Base-by-base conservation (phyloP, 78 protist genomes). In the Dictyostelium firmibasis region DNA sequence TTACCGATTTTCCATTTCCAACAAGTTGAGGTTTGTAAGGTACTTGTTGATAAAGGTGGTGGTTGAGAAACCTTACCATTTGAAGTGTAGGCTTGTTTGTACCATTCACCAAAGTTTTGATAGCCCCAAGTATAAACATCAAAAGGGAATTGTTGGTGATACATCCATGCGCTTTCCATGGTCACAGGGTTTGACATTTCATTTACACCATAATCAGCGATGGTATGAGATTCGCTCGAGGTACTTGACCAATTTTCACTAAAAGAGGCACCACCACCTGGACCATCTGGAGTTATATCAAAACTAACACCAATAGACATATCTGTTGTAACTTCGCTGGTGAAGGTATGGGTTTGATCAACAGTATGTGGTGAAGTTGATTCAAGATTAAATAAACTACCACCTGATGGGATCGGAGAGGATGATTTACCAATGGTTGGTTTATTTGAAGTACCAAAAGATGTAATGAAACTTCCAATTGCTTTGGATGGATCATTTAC, bases 61-160 rank as follows among this genome's bases (percentile, higher is more conserved):
- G 74, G 36, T 36, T 33, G 60, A 2, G 13, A 1, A 4, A 83
- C 74, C 8, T 69, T 5, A 20, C 69, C 82, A 57, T 72, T 27
- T 41, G 25, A 6, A 31, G 36, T 6, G 36, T 47, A 85, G 0
- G 91, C 91, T 2, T 29, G 13, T 44, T 53, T 25, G 29, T 77
- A 85, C 91, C 91, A 85, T 16, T 27, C 23, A 20, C n/a, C 25
- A 47, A 85, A 85, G 29, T 85, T 67, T 8, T 14, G 0, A 13
- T 8, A 0, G 6, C 79, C 79, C n/a, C 27, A n/a, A 43, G 83
- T 31, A 72, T 85, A 67, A 29, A 72, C 60, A 85, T 85, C 91
- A 11, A 25, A 67, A 20, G 91, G 91, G 7, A 31, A 72, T 85
- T 85, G 91, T 70, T 85, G 91, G 47, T 85, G 91, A 23, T 31